Evolutionary conservation across 1,139 yeast genomes (phyloP).

Genomic region (Kodamaea alishanica): DNA sequence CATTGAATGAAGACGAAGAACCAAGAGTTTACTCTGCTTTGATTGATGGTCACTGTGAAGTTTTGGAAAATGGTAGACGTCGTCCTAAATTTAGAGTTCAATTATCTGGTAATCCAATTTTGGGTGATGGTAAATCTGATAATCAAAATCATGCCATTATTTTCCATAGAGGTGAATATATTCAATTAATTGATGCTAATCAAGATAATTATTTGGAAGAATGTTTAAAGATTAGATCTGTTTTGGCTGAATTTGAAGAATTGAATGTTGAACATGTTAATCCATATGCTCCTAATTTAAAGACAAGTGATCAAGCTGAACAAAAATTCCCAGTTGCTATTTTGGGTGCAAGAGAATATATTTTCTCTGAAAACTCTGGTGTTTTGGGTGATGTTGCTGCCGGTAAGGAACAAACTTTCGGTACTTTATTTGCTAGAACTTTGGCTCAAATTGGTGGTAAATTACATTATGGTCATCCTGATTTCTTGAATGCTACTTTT

Average conservation of each 20-base stretch:
- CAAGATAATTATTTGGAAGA: slow-evolving; percentile 98
- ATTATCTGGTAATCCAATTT: slow-evolving; percentile 96
- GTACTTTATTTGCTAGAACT: slow-evolving; percentile 96
- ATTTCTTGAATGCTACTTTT: slow-evolving; percentile 89
- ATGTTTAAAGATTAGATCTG: slow-evolving; percentile 96
- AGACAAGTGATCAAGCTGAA: slow-evolving; percentile 32
- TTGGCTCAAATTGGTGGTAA: slow-evolving; percentile 98
- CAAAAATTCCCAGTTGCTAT: slow-evolving; percentile 86
- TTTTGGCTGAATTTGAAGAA: slow-evolving; percentile 97
- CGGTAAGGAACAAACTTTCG: slow-evolving; percentile 99
- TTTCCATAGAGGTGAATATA: slow-evolving; percentile 98
- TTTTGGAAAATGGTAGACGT: slow-evolving; percentile 96
- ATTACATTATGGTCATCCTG: slow-evolving; percentile 99
- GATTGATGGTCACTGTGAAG: slow-evolving; percentile 98
- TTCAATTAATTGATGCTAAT: slow-evolving; percentile 96
- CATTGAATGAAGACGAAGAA: slow-evolving; percentile 91
- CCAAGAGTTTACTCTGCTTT: slow-evolving; percentile 95
- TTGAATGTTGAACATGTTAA: slow-evolving; percentile 80
- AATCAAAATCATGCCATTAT: slow-evolving; percentile 96
- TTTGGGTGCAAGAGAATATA: slow-evolving; percentile 98
- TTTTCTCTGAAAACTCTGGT: slow-evolving; percentile 98
- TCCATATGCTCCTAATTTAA: slow-evolving; percentile 68
- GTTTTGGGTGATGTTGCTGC: slow-evolving; percentile 99
- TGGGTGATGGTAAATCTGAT: slow-evolving; percentile 99
- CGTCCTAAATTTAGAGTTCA: slow-evolving; percentile 98